Percentiles rank a stretch among this genome's conserved stretches.
These are phyloP conservation scores for Arthromyces matolae DNA, from an alignment of 768 basidiomycete species.

Conservation along the genomic window DNA sequence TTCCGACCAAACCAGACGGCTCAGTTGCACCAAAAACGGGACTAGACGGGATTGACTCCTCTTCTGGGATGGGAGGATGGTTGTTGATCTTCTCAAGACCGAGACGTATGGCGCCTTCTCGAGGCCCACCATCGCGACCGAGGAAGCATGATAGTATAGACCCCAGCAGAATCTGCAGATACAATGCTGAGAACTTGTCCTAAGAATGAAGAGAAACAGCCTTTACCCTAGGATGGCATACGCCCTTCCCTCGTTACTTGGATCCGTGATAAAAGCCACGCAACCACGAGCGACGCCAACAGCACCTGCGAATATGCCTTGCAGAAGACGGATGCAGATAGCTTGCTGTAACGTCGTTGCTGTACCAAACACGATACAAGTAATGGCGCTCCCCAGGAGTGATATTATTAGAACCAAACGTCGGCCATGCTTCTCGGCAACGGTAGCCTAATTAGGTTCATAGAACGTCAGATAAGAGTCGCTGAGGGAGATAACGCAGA, in stretches of 20 bases:
- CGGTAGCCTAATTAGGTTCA: conserved; percentile 61
- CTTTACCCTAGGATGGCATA: conserved; percentile 90
- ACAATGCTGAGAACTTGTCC: conserved; percentile 6
- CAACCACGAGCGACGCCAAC: conserved; percentile 93
- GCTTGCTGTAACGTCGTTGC: conserved; percentile 75
- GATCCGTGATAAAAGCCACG: conserved; percentile 83
- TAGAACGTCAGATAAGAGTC: conserved; percentile 14
- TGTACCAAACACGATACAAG: conserved; percentile 76
- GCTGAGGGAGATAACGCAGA: conserved; percentile 13
- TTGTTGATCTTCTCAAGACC: conserved; percentile 65
- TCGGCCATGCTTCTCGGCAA: conserved; percentile 87
- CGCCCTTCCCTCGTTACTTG: conserved; percentile 89
- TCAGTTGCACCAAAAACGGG: conserved; percentile 45
- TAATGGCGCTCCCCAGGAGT: conserved; percentile 79
- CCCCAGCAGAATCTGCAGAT: conserved; percentile 85
- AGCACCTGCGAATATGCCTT: conserved; percentile 90
- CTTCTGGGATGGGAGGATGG: conserved; percentile 62
- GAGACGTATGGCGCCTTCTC: conserved; percentile 81
- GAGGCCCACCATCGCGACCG: conserved; percentile 85
- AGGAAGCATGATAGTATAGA: conserved; percentile 86
- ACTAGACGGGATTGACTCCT: conserved; percentile 46
- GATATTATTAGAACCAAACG: conserved; percentile 83
- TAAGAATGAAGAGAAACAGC: conserved; percentile 7
- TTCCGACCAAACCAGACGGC: conserved; percentile 34
- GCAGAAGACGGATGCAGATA: conserved; percentile 79